A percentile compares a stretch with the other conserved stretches of the same genome.
phyloP scores from a whole-genome alignment of 1,139 yeast species.

The Geotrichum klebahnii region DNA sequence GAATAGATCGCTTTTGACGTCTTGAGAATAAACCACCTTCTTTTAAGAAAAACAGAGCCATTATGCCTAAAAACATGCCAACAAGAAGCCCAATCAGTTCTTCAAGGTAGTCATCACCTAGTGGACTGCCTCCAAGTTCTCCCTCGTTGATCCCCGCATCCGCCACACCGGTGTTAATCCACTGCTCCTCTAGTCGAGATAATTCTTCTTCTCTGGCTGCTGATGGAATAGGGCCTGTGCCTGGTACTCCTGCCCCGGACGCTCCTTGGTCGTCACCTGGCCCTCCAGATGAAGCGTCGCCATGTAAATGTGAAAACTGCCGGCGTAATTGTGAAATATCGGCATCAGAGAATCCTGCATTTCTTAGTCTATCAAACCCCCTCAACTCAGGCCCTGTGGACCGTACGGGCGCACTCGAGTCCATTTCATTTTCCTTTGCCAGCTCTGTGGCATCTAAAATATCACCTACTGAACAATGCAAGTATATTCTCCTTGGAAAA shows the following conservation, averaged over 20 bases:
- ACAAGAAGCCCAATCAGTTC: constrained; percentile 37
- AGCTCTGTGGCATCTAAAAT: constrained; percentile 56
- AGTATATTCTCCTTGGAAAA: constrained; percentile 43
- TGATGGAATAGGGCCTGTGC: constrained; percentile 5
- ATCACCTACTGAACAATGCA: constrained; percentile 83
- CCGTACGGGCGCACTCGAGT: constrained; percentile 46
- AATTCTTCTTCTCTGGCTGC: constrained; percentile 39
- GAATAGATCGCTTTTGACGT: constrained; percentile 36
- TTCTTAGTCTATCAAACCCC: constrained; percentile 79
- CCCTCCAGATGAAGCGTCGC: constrained; percentile 38
- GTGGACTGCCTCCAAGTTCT: constrained; percentile 27
- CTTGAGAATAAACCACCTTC: constrained; percentile 32
- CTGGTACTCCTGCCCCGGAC: constrained; percentile 29
- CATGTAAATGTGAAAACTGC: constrained; percentile 70
- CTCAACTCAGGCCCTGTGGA: constrained; percentile 66
- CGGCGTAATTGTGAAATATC: constrained; percentile 68
- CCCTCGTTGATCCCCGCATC: constrained; percentile 35
- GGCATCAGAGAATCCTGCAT: constrained; percentile 75
- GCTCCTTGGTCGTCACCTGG: constrained; percentile 29
- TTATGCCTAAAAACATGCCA: constrained; percentile 41
- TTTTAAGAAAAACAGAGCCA: constrained; percentile 33
- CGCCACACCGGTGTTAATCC: constrained; percentile 79
- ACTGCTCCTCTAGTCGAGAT: constrained; percentile 70
- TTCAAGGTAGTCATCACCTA: constrained; percentile 38
- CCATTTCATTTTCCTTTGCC: constrained; percentile 58